Evolutionary conservation across 208 protist species (phyloP).

Genomic region (Leishmania guyanensis): DNA sequence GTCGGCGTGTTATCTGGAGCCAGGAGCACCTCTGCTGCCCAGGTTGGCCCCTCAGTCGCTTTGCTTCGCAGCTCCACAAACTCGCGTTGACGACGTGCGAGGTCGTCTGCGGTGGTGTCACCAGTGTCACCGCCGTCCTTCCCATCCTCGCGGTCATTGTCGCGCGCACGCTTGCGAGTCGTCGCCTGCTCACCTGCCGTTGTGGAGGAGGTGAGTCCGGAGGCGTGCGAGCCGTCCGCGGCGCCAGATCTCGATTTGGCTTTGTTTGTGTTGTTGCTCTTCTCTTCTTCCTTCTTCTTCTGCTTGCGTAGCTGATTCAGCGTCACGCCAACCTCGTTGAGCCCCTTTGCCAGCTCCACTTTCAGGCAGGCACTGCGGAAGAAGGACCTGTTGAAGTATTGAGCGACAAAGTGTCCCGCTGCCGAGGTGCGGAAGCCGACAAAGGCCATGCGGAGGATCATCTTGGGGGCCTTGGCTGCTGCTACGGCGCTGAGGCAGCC

Average conservation of each 20-base stretch:
- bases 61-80: slow-evolving; percentile 75
- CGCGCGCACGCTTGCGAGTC: slow-evolving; percentile 3
- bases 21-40: slow-evolving; percentile 71
- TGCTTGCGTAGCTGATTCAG: slow-evolving; percentile 51
- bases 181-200: not conserved
- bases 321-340: slow-evolving; percentile 67
- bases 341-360: slow-evolving; percentile 81
- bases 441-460: slow-evolving; percentile 95
- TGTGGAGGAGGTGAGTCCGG: slow-evolving; percentile 8
- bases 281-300: slow-evolving; percentile 18
- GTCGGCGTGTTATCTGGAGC: slow-evolving; percentile 23
- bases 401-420: slow-evolving; percentile 86
- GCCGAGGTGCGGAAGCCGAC: slow-evolving; percentile 92
- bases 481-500: not conserved
- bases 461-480: slow-evolving; percentile 2
- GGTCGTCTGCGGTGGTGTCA: not conserved
- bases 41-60: slow-evolving; percentile 66
- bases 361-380: slow-evolving; percentile 93
- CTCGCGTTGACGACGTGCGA: slow-evolving; percentile 35
- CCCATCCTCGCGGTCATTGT: not conserved
- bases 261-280: not conserved
- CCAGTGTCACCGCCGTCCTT: slow-evolving; percentile 9
- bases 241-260: not conserved
- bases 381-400: slow-evolving; percentile 94
- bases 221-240: not conserved